Base-by-base conservation (phyloP, 768 basidiomycete species). In the Rhodotorula kratochvilovae region DNA sequence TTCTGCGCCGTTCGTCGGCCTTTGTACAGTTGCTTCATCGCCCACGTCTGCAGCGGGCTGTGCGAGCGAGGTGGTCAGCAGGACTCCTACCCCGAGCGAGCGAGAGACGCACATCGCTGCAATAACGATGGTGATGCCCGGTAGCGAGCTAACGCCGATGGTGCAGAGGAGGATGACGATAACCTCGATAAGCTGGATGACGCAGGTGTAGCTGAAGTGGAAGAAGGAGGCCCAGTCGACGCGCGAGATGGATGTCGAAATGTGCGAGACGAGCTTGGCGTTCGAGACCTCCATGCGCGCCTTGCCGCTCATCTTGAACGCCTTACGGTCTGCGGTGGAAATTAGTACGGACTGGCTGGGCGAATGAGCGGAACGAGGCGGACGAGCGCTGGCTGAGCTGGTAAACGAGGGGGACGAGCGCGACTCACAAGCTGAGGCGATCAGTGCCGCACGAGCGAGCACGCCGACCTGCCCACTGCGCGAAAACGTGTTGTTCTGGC, bases 241-340 rank as follows among this genome's bases (percentile, higher is more conserved):
- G n/a, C 93, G 86, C 36, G 89, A 91, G 36, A 94, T 87, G 77
- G 92, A 91, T 0, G 90, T 91, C 13, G 90, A 91, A 70, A 97
- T 95, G 81, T 94, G 92, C 75, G 92, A 94, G 71, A 95, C 88
- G 17, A 96, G 85, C 79, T 89, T 89, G 36, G 92, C 92, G 77
- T 91, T 96, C 4, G 90, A 86, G 43, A 92, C 84, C 8, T 85
- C 87, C 2, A 87, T 86, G 10, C 94, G 86, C 11, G 91, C 86
- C 51, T 90, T 87, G 25, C 89, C 85, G 3, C 90, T 89, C 43
- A 96, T 84, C 36, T 82, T 84, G 33, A 96, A 83, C 0, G 89
- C 88, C 39, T 88, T 87, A 39, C 86, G 84, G 80, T 92, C 58
- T 59, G 58, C 11, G 3, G 17, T 8, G 53, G 16, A 21, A 3